These are phyloP conservation scores for Psilocybe cubensis DNA, from an alignment of 768 basidiomycete species.

Conservation along the genomic window DNA sequence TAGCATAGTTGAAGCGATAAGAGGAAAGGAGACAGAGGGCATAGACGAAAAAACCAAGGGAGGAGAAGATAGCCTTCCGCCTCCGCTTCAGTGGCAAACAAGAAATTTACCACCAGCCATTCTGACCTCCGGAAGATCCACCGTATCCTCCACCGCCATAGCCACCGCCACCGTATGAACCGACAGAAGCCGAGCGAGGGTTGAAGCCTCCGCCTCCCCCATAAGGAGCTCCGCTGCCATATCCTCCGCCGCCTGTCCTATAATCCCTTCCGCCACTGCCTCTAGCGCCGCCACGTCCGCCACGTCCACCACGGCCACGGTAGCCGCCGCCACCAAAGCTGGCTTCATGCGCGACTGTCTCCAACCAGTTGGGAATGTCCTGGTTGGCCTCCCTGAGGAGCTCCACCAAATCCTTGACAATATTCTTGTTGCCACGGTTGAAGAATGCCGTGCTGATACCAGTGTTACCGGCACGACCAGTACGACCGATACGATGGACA, in stretches of 20 bases:
- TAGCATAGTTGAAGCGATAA: constrained; percentile 6
- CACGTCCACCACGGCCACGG: constrained; percentile 65
- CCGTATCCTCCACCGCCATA: constrained; percentile 34
- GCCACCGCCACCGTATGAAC: constrained; percentile 30
- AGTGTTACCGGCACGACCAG: constrained; percentile 97
- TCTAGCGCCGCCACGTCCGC: constrained; percentile 54
- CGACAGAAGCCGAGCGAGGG: constrained; percentile 24
- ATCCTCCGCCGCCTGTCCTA: constrained; percentile 40
- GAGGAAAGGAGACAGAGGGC: constrained; percentile 13
- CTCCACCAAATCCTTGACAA: constrained; percentile 90
- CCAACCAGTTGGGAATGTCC: constrained; percentile 90
- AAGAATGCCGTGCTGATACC: constrained; percentile 97
- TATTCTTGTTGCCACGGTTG: constrained; percentile 91
- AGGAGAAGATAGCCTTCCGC: constrained; percentile 16
- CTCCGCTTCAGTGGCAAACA: constrained; percentile 9
- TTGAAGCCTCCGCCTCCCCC: constrained; percentile 35
- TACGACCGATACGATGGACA: constrained; percentile 97
- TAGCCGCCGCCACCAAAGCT: constrained; percentile 67
- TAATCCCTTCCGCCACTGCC: constrained; percentile 52
- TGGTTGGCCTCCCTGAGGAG: constrained; percentile 96
- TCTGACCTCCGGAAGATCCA: constrained; percentile 25
- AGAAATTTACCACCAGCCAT: constrained; percentile 48
- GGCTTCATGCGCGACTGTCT: constrained; percentile 81
- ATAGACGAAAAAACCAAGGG: constrained; percentile 13
- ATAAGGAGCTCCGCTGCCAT: constrained; percentile 31